Evolutionary conservation across 768 basidiomycete genomes (phyloP), one percentile per base, ranked within the genome.

Genomic region (Pulveroboletus ravenelii): DNA sequence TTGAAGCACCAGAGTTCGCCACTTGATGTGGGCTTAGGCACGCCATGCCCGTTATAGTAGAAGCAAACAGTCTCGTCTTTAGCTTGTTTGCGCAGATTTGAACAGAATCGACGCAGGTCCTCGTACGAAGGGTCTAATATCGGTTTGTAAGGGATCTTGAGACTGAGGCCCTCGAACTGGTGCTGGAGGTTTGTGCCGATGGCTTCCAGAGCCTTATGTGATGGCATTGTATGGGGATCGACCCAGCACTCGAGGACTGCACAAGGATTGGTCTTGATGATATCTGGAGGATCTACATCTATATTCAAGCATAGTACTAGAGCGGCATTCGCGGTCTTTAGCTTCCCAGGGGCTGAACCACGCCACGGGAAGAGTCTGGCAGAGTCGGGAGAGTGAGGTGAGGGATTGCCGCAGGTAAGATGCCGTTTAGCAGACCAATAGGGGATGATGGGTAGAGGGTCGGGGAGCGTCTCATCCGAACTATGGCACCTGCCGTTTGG

Each of bases 1-100:
- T 99, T 98, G 75, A 99, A 99, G 49, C 96, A 94, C 96, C 96
- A 99, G 46, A 99, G 78, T 69, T 99, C 96, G 20, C 96, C 89
- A 55, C 90, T 93, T 0, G 89, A 77, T 0, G 96, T 98, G 10
- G 96, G 96, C 62, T 91, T 94, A 2, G 95, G 95, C 18, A 99
- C 96, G 20, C 96, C 96, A 55, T 98, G 96, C 3, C 96, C 96
- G 56, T 98, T 99, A 72, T 98, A 99, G 70, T 98, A 92, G 70
- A 98, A 95, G 27, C 97, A 74, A 7, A 92, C 85, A 2, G 96
- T 85, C 62, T 99, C 96, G 34, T 93, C 89, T 66, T 93, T 92
- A 1, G 95, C 93, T 44, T 85, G 81, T 61, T 87, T 90, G 48
- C 96, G 84, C 36, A 95, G 70, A 18, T 78, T 83, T 50, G 83